Evolutionary conservation across 2,329 filamentous ascomycete genomes (phyloP).

Genomic region (Fusarium chlamydosporum): DNA sequence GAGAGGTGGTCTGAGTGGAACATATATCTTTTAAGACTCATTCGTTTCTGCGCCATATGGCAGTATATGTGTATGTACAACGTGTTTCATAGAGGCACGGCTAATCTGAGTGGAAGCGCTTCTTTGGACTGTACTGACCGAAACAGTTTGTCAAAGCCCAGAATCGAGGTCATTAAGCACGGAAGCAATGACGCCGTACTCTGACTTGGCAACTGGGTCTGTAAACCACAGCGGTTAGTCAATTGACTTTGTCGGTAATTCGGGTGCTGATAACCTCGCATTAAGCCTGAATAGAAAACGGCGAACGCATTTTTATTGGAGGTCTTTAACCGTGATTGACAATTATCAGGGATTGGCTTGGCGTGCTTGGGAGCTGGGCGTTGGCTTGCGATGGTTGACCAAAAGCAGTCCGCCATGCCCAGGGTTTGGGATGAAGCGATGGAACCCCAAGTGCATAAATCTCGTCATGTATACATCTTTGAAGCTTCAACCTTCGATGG

Average conservation of each 20-base stretch:
- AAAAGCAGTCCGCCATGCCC: slow-evolving; percentile 29
- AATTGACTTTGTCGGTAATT: slow-evolving; percentile 12
- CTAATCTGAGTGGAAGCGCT: slow-evolving; percentile 21
- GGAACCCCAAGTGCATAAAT: slow-evolving; percentile 46
- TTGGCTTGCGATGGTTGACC: slow-evolving; percentile 20
- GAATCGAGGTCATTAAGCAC: background rate
- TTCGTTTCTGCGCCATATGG: background rate
- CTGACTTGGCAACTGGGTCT: slow-evolving; percentile 5
- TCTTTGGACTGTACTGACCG: slow-evolving; percentile 1
- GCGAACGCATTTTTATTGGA: slow-evolving; percentile 19
- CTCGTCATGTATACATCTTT: slow-evolving; percentile 45
- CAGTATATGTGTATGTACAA: background rate
- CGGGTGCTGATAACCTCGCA: slow-evolving; percentile 20
- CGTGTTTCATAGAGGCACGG: slow-evolving; percentile 20
- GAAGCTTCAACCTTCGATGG: slow-evolving; percentile 26
- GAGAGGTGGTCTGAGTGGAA: slow-evolving; percentile 37
- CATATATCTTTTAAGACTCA: background rate
- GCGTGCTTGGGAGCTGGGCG: slow-evolving; percentile 2
- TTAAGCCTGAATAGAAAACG: slow-evolving; percentile 36
- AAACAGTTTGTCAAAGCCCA: background rate
- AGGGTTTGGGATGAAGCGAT: slow-evolving; percentile 42
- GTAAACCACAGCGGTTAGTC: background rate
- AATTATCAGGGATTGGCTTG: slow-evolving; percentile 20
- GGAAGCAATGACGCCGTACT: slow-evolving; percentile 22
- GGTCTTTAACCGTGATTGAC: slow-evolving; percentile 37